Evolutionary conservation across 768 basidiomycete genomes (phyloP).

Genomic region (Asterophora parasitica): DNA sequence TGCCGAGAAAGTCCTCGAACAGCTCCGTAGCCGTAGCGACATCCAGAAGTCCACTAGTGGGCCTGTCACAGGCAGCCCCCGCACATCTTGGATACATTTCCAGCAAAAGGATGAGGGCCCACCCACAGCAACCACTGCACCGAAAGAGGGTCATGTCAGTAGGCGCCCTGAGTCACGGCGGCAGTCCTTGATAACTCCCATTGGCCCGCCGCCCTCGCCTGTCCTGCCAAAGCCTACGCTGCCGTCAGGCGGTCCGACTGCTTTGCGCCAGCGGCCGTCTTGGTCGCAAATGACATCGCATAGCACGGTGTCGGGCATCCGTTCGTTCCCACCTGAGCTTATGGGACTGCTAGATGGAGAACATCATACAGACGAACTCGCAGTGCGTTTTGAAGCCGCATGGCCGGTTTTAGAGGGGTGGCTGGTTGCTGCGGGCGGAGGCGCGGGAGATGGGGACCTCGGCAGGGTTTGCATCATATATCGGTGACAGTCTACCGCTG

Average conservation of each 20-base stretch:
- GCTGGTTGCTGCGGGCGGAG: conserved; percentile 57
- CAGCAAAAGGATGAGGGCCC: conserved; percentile 28
- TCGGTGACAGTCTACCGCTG: conserved; percentile 37
- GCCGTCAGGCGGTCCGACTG: conserved; percentile 6
- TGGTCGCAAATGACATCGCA: conserved; percentile 19
- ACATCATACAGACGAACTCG: conserved; percentile 90
- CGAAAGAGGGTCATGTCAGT: conserved; percentile 14
- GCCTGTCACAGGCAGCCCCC: conserved; percentile 27
- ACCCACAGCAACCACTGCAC: conserved; percentile 10
- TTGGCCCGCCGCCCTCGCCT: conserved; percentile 47
- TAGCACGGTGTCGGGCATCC: conserved; percentile 11
- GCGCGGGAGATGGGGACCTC: conserved; percentile 59
- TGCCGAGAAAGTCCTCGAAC: conserved; percentile 66
- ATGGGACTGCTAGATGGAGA: conserved; percentile 73
- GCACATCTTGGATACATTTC: conserved; percentile 43
- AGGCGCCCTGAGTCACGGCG: conserved; percentile 32
- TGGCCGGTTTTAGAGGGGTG: conserved; percentile 80
- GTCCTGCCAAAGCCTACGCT: conserved; percentile 44
- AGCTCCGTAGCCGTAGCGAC: conserved; percentile 49
- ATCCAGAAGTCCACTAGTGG: conserved; percentile 38
- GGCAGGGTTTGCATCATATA: conserved; percentile 78
- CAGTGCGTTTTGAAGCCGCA: conserved; percentile 73
- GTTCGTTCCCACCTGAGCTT: conserved; percentile 53
- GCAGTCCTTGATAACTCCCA: conserved; percentile 35
- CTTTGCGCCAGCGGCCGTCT: conserved; percentile 11